phyloP scores from a whole-genome alignment of 176 grass and related monocot genomes.

The Bolboschoenus planiculmis region DNA sequence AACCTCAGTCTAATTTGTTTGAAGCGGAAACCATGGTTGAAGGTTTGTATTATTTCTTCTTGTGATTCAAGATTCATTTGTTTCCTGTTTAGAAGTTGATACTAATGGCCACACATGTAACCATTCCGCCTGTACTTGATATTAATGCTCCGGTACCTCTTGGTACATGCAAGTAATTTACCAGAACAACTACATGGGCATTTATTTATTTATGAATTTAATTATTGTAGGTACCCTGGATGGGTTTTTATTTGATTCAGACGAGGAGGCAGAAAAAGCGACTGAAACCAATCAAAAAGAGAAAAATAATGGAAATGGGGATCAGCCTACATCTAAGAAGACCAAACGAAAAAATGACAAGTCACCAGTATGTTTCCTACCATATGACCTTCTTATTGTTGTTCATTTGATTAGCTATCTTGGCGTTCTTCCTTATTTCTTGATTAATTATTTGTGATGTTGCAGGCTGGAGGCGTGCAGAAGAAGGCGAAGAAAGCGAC shows the following conservation, averaged over 20 bases:
- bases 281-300: slow-evolving; percentile 47
- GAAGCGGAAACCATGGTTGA: slow-evolving; percentile 98
- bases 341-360: slow-evolving; percentile 61
- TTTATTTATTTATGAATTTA: slow-evolving; percentile 13
- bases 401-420: neutral
- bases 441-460: neutral
- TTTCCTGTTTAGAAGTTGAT: neutral
- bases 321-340: slow-evolving; percentile 43
- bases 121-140: neutral
- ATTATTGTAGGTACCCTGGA: slow-evolving; percentile 64
- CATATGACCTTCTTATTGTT: neutral
- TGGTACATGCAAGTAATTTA: neutral
- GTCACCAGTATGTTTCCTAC: slow-evolving; percentile 27
- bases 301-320: slow-evolving; percentile 60
- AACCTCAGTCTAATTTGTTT: slow-evolving; percentile 85
- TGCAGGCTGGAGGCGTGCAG: slow-evolving; percentile 33
- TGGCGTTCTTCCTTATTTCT: neutral
- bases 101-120: slow-evolving; percentile 5
- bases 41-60: slow-evolving; percentile 44
- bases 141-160: neutral
- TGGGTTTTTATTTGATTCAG: slow-evolving; percentile 91
- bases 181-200: neutral
- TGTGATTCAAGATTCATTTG: neutral
- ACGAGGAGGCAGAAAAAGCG: slow-evolving; percentile 57
- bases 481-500: slow-evolving; percentile 63